Evolutionary conservation across 192 early-diverging fungal genomes (phyloP), one percentile per base, ranked within the genome.

Genomic region (Backusella tarrabulga): DNA sequence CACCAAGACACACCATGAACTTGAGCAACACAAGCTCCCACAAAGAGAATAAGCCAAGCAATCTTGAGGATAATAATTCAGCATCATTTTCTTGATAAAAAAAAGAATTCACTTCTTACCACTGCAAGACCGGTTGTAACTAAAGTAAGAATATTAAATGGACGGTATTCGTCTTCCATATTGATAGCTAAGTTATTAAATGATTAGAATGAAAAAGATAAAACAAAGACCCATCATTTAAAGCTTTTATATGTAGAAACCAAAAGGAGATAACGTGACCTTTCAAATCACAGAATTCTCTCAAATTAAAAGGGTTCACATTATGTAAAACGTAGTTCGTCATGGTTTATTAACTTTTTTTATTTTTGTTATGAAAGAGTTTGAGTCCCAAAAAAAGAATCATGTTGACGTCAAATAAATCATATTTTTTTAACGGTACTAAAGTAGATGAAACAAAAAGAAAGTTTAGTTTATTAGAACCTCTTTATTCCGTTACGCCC

Each of bases 11-110:
- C 76, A 67, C 72, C 68, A 21, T 60, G 14, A 9, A 50, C 9
- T 34, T 66, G 46, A 26, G 19, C 77, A 36, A 74, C 72, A 66
- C 80, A 81, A 35, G 68, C 67, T 34, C 76, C 80, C 21, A 77
- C 40, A 77, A 81, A 78, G 40, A 73, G 52, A 32, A 81, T 78
- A 35, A 81, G 63, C 80, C 80, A 81, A 3, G 76, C 80, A 54
- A 66, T 41, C 80, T 81, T 56, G 34, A 19, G 3, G 29, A 72
- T 6, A 21, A 44, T 15, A n/a, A 41, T 23, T 35, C 8, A 34
- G 35, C 21, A n/a, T 40, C 6, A 19, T 34, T 2, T 73, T 19
- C 19, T n/a, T 34, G 14, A 42, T 15, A 32, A 7, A 6, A 1
- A 29, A 50, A 44, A 72, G 12, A 15, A 50, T 34, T 50, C 34